Percentiles rank a stretch among this genome's conserved stretches.
phyloP scores from a whole-genome alignment of 2,329 filamentous ascomycete genomes.

The Fusarium coicis region DNA sequence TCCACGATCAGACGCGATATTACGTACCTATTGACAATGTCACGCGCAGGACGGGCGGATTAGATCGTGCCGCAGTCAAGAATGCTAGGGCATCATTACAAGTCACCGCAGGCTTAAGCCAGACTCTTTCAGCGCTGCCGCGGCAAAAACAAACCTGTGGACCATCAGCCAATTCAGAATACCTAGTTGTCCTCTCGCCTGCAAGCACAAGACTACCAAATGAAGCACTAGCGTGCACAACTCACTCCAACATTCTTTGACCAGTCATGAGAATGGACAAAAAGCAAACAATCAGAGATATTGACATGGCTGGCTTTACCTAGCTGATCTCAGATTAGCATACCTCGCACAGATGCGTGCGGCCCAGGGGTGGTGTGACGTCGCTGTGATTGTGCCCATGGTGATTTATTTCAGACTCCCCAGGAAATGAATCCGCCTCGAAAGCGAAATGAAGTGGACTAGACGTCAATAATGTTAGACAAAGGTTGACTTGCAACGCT shows the following conservation, averaged over 20 bases:
- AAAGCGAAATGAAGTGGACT: slow-evolving; percentile 43
- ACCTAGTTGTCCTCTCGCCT: neutral
- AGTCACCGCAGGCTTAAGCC: neutral
- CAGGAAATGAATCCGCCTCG: slow-evolving; percentile 42
- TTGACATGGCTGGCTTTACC: slow-evolving; percentile 11
- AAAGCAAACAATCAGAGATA: slow-evolving; percentile 18
- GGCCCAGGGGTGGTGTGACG: slow-evolving; percentile 38
- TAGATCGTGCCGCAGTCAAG: slow-evolving; percentile 26
- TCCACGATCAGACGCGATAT: slow-evolving; percentile 38
- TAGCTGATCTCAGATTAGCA: slow-evolving; percentile 18
- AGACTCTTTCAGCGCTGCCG: slow-evolving; percentile 38
- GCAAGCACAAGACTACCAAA: neutral
- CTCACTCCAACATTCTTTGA: neutral
- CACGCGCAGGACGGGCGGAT: slow-evolving; percentile 31
- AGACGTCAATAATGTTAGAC: slow-evolving; percentile 19
- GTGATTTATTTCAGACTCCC: slow-evolving; percentile 25
- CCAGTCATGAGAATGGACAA: neutral
- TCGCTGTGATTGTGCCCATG: slow-evolving; percentile 20
- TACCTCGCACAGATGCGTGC: slow-evolving; percentile 17
- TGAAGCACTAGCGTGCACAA: neutral
- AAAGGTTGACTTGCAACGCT: slow-evolving; percentile 33
- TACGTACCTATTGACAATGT: slow-evolving; percentile 38
- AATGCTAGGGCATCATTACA: slow-evolving; percentile 5
- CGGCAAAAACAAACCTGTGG: slow-evolving; percentile 18
- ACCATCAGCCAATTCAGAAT: neutral